Conservation (phyloP, 495 filamentous ascomycete species). For the Talaromyces thailandensis region DNA sequence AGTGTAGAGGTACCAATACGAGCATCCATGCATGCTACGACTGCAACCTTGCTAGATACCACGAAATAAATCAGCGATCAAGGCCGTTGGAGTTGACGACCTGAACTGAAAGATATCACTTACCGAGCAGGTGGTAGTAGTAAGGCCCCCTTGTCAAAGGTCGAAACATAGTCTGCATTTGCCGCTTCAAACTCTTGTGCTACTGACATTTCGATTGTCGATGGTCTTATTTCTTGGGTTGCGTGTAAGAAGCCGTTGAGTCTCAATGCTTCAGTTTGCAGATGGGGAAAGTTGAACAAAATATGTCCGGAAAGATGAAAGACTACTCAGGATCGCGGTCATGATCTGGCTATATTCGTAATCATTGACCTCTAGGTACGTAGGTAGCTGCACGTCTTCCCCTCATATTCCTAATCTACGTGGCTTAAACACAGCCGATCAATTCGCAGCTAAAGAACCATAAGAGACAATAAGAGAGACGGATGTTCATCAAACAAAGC, state of each 20-base stretch:
- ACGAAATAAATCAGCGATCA: slow-evolving; percentile 31
- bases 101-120: not conserved
- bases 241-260: too few relatives aligned
- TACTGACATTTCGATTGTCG: slow-evolving; percentile 17
- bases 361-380: too few relatives aligned
- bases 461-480: not conserved
- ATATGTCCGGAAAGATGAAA: too few relatives aligned
- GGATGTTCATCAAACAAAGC: not conserved
- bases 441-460: not conserved
- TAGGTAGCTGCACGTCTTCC: not conserved
- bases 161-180: slow-evolving; percentile 52
- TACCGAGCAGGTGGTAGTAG: slow-evolving; percentile 63
- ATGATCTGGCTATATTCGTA: too few relatives aligned
- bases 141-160: slow-evolving; percentile 56
- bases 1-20: slow-evolving; percentile 40
- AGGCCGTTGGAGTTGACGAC: slow-evolving; percentile 30
- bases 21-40: slow-evolving; percentile 79
- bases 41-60: slow-evolving; percentile 17
- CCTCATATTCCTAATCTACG: not conserved
- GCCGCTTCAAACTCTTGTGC: slow-evolving; percentile 27
- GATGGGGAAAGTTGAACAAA: too few relatives aligned
- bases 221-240: too few relatives aligned
- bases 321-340: too few relatives aligned
- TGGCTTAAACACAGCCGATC: not conserved
- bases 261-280: too few relatives aligned